Evolutionary conservation across 805 yeast species (phyloP).

Genomic region (Lachancea meyersii): DNA sequence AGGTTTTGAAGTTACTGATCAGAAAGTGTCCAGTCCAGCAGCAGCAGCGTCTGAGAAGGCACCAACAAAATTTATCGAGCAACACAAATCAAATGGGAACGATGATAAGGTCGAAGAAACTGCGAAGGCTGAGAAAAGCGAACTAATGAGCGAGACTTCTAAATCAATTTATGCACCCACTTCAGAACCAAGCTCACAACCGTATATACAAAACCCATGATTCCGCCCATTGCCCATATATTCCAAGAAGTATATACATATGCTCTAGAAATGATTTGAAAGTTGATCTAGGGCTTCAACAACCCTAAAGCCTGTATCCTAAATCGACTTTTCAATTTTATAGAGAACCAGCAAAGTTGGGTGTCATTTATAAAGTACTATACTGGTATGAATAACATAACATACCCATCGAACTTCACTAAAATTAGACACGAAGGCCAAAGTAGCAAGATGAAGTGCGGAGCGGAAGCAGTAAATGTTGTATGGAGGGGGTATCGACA

Average conservation of each 20-base stretch:
- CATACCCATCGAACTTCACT: neutral
- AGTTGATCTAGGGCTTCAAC: no score
- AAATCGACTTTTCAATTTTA: neutral
- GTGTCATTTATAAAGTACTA: neutral
- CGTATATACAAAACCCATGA: no score
- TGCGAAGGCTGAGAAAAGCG: neutral
- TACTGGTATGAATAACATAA: neutral
- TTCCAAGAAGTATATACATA: no score
- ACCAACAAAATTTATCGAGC: neutral
- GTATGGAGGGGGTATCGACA: neutral
- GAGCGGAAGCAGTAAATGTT: neutral
- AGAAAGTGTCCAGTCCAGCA: neutral
- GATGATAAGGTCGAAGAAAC: neutral
- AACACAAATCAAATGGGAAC: no score
- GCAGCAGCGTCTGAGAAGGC: neutral
- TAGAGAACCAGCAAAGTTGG: neutral
- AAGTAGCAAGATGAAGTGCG: neutral
- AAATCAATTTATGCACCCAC: no score
- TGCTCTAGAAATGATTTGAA: no score
- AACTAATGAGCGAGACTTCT: no score
- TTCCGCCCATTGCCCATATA: no score
- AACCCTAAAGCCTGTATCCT: no score
- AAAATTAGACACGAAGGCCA: neutral
- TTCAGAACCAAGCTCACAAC: no score
- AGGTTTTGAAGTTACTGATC: conserved; percentile 3